phyloP scores from a whole-genome alignment of 2,329 filamentous ascomycete species.

The Aspergillus intermedius region DNA sequence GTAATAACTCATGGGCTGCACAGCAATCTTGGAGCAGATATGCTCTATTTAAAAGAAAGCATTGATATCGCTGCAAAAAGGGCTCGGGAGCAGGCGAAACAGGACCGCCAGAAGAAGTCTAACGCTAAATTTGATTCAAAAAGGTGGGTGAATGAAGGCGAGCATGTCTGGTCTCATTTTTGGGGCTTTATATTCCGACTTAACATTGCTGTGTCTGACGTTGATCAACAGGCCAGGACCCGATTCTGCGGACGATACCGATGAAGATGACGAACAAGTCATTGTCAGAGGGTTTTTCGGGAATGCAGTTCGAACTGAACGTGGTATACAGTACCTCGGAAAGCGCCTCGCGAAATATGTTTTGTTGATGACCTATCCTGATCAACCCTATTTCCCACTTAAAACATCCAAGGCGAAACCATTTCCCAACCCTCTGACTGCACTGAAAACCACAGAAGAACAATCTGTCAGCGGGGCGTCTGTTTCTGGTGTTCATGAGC shows the following conservation, averaged over 20 bases:
- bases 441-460: conserved; percentile 26
- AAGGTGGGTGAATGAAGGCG: not conserved
- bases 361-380: conserved; percentile 82
- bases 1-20: conserved; percentile 90
- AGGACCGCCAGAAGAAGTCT: conserved; percentile 35
- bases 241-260: conserved; percentile 14
- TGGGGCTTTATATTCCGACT: not conserved
- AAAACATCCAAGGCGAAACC: conserved; percentile 49
- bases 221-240: not conserved
- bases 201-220: conserved; percentile 1
- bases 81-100: conserved; percentile 56
- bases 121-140: not conserved
- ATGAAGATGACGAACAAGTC: conserved; percentile 62
- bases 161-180: not conserved
- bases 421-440: conserved; percentile 43
- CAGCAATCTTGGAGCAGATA: conserved; percentile 90
- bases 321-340: conserved; percentile 92
- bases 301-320: conserved; percentile 85
- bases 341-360: conserved; percentile 91
- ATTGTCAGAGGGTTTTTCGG: conserved; percentile 85
- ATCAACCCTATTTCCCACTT: conserved; percentile 76
- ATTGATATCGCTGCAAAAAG: conserved; percentile 78
- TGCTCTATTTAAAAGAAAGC: conserved; percentile 95
- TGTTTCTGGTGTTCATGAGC: conserved; percentile 33
- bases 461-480: conserved; percentile 27